These are phyloP conservation scores for Colletotrichum scovillei DNA, from an alignment of 2,329 filamentous ascomycete species.

Conservation along the genomic window DNA sequence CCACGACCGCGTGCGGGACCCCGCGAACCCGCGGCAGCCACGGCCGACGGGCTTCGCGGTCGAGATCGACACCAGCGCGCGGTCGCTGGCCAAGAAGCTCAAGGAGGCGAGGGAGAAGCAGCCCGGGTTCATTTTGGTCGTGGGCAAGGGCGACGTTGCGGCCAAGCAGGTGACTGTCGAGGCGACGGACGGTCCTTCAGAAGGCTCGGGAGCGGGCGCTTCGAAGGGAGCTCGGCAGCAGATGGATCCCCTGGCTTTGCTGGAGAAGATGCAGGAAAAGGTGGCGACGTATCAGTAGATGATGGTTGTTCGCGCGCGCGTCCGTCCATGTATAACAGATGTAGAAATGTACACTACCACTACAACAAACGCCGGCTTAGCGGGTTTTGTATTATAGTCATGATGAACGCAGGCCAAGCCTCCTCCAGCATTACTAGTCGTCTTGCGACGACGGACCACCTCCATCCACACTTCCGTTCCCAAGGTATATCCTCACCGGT, in stretches of 20 bases:
- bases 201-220: constrained; percentile 41
- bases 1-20: constrained; percentile 47
- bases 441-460: background rate
- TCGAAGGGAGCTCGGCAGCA: constrained; percentile 45
- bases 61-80: constrained; percentile 74
- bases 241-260: constrained; percentile 57
- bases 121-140: constrained; percentile 79
- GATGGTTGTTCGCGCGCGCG: background rate
- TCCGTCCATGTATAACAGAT: constrained; percentile 12
- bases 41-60: constrained; percentile 73
- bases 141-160: constrained; percentile 73
- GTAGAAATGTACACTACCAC: constrained; percentile 25
- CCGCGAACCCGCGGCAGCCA: constrained; percentile 42
- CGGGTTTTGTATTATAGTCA: background rate
- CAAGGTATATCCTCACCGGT: background rate
- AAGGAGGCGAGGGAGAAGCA: constrained; percentile 77
- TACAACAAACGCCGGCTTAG: background rate
- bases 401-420: constrained; percentile 7
- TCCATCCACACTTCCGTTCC: background rate
- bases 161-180: constrained; percentile 65
- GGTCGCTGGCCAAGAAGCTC: constrained; percentile 76
- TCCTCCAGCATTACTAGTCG: background rate
- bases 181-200: background rate
- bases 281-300: constrained; percentile 60
- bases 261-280: constrained; percentile 57